Evolutionary conservation across 306 rosid genomes (phyloP), one percentile per base, ranked within the genome.

Genomic region (Prunus campanulata): DNA sequence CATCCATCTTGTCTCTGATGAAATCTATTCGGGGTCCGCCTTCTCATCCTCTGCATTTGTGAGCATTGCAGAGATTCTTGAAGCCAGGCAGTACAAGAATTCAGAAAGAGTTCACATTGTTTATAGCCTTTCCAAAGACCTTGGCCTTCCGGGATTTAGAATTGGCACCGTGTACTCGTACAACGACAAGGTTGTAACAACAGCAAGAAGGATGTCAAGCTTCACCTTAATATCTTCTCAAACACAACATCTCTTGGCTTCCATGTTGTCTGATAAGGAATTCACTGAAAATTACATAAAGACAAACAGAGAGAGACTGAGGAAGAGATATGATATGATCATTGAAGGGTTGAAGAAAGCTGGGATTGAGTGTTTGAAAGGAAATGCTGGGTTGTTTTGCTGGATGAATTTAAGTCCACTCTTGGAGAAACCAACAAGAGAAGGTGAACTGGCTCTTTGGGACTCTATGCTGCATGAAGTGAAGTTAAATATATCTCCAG

Each of bases 141-240:
- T 95, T 2, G 98, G 98, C 10, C 89, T 95, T 12, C 98, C 97
- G 0, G 98, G 98, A 6, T 95, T 95, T 13, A 51, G 98, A 42
- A 91, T 95, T 15, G 98, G 98, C 15, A 90, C 91, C n/a, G 77
- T 92, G 50, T 92, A 95, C 67, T 92, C 98, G 0, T 95, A 95
- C 90, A 92, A 92, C 15, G 91, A 95, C 52, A 82, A 77, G 52
- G 97, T 95, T 52, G 97, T 95, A 35, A 90, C 90, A 0, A 90
- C 98, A 4, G 97, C 98, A 0, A 78, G 97, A 25, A 78, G 98
- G 5, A 95, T 95, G 98, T 95, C 98, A 0, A 95, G 98, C 76
- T 95, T 95, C 82, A 88, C 98, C 14, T 55, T 95, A 3, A 89
- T 92, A 35, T 95, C 98, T 4, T 95, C 98, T 0, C 97, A 95